These are phyloP conservation scores for Crotalaria pallida DNA, from an alignment of 306 rosid species.

Conservation along the genomic window DNA sequence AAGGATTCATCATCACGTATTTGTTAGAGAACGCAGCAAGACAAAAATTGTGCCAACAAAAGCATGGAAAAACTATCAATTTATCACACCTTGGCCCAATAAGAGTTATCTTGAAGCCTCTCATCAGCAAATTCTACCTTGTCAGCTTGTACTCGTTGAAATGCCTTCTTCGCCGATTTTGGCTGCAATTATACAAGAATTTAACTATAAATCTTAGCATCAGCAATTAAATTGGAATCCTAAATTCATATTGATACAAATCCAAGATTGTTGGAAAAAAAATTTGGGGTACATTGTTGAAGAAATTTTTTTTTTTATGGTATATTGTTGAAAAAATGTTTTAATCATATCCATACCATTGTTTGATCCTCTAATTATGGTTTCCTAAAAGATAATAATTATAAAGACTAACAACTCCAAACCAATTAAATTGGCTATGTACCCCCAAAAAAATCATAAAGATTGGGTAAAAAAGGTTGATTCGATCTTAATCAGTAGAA, in stretches of 20 bases:
- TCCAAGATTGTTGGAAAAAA: neutral
- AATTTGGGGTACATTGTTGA: no score
- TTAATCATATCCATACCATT: neutral
- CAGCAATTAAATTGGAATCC: neutral
- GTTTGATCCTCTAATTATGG: neutral
- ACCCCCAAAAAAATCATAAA: no score
- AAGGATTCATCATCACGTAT: constrained; percentile 16
- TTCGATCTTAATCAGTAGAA: neutral
- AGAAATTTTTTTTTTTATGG: no score
- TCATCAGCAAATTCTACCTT: constrained; percentile 51
- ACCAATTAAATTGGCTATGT: neutral
- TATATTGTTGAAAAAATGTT: no score
- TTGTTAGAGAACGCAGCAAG: neutral
- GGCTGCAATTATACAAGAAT: constrained; percentile 46
- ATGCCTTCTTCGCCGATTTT: constrained; percentile 49
- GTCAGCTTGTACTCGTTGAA: constrained; percentile 77
- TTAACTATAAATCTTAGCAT: neutral
- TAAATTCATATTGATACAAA: neutral
- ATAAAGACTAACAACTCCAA: neutral
- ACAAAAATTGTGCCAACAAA: neutral
- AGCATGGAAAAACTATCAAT: constrained; percentile 8
- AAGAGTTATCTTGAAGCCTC: constrained; percentile 85
- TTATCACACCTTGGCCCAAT: constrained; percentile 86
- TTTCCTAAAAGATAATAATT: neutral
- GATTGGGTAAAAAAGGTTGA: neutral